Conservation (phyloP, 192 early-diverging fungal genomes). For the Backusella macrospora region DNA sequence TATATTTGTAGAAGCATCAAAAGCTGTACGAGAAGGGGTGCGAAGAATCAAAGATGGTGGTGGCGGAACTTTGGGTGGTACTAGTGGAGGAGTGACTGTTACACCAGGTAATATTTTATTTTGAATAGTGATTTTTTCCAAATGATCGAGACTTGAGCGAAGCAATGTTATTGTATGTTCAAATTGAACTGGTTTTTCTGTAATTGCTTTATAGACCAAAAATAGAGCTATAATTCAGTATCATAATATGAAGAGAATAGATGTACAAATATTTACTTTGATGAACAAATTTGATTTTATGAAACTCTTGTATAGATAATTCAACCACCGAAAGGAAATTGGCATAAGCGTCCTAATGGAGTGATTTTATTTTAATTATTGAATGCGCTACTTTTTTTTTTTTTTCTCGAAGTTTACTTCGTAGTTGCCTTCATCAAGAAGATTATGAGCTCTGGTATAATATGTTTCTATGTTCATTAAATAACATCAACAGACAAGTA, state of each 20-base stretch:
- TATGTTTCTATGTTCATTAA: conserved; percentile 15
- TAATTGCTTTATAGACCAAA: not conserved
- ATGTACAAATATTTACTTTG: conserved; percentile 44
- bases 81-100: conserved; percentile 10
- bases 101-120: conserved; percentile 19
- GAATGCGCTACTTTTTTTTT: not conserved
- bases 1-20: not conserved
- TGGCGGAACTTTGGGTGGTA: conserved; percentile 24
- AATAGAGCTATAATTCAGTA: not conserved
- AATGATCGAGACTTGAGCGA: conserved; percentile 18
- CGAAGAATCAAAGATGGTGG: not conserved
- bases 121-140: conserved; percentile 17
- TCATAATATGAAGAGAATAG: not conserved
- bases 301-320: conserved; percentile 46
- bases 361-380: not conserved
- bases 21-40: too few species aligned
- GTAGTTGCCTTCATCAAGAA: conserved; percentile 45
- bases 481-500: not conserved
- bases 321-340: conserved; percentile 49
- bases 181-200: not conserved
- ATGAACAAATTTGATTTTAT: conserved; percentile 57
- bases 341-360: conserved; percentile 41
- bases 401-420: conserved; percentile 39
- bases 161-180: conserved; percentile 1
- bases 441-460: conserved; percentile 38